These are phyloP conservation scores for button mushroom (Agaricus bisporus) DNA, from an alignment of 768 basidiomycete genomes.

Conservation along the genomic window DNA sequence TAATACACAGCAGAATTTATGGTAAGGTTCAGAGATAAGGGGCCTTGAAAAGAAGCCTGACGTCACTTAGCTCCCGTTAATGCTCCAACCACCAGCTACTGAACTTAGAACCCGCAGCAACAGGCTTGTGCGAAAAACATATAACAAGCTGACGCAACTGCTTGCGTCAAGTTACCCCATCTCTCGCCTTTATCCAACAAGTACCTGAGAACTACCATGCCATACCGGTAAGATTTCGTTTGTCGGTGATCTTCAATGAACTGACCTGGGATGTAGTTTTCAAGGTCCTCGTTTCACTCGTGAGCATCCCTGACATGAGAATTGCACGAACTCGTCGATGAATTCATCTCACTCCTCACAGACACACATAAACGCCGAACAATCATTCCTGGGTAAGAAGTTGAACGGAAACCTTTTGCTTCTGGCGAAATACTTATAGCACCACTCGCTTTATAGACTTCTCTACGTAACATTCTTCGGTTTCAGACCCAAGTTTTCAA, in stretches of 20 bases:
- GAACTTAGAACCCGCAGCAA: no score
- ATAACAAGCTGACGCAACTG: no score
- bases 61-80: no score
- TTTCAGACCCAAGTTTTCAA: conserved; percentile 23
- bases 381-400: conserved; percentile 26
- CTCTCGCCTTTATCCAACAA: background rate
- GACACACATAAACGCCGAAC: conserved; percentile 24
- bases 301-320: conserved; percentile 8
- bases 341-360: conserved; percentile 6
- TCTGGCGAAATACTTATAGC: background rate
- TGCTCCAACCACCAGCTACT: no score
- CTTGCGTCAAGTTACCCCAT: no score
- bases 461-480: conserved; percentile 30
- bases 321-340: background rate
- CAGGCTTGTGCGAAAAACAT: no score
- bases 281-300: conserved; percentile 21
- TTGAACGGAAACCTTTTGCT: background rate
- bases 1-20: no score
- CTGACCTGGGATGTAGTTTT: conserved; percentile 14
- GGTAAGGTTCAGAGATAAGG: no score
- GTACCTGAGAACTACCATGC: conserved; percentile 10
- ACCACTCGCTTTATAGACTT: conserved; percentile 15
- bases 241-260: background rate
- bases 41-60: no score
- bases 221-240: conserved; percentile 7